Conservation (phyloP, 768 basidiomycete species). For the Boletus coccyginus region DNA sequence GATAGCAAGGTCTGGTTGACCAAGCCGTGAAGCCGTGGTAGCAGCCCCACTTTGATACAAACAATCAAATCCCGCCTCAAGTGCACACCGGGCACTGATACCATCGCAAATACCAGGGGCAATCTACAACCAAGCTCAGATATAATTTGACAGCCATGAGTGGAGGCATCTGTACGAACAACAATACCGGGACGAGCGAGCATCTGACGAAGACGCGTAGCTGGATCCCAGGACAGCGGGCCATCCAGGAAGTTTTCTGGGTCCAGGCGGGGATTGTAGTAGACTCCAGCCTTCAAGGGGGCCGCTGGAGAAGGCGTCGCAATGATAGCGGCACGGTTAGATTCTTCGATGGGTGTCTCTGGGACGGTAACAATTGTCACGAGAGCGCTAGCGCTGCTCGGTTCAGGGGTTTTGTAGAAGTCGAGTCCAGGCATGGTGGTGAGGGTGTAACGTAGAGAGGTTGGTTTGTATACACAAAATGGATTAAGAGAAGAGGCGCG, state of each 20-base stretch:
- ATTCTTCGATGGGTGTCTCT: constrained; percentile 2
- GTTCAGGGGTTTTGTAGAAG: constrained; percentile 25
- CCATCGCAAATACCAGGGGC: constrained; percentile 81
- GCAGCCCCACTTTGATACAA: constrained; percentile 81
- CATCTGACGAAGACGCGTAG: constrained; percentile 70
- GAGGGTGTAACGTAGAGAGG: constrained; percentile 5
- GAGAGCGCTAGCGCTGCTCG: not conserved
- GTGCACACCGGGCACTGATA: constrained; percentile 74
- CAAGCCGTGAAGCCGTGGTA: constrained; percentile 75
- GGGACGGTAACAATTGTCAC: not conserved
- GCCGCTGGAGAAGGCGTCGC: constrained; percentile 8
- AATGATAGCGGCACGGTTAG: not conserved
- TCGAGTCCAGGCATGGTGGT: constrained; percentile 34
- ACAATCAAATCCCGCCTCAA: constrained; percentile 77
- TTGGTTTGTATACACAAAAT: constrained; percentile 21
- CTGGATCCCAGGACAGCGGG: constrained; percentile 63
- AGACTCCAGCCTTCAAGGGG: constrained; percentile 30
- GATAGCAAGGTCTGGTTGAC: constrained; percentile 77
- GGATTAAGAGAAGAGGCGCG: constrained; percentile 13
- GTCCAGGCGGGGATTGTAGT: constrained; percentile 68
- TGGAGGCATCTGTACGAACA: constrained; percentile 39
- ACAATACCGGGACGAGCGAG: constrained; percentile 72
- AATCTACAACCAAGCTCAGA: constrained; percentile 38
- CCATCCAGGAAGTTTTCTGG: constrained; percentile 68
- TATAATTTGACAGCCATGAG: not conserved